A percentile compares a stretch with the other conserved stretches of the same genome.
Conservation (phyloP, 2,329 filamentous ascomycete species). For the Parastagonospora nodorum region DNA sequence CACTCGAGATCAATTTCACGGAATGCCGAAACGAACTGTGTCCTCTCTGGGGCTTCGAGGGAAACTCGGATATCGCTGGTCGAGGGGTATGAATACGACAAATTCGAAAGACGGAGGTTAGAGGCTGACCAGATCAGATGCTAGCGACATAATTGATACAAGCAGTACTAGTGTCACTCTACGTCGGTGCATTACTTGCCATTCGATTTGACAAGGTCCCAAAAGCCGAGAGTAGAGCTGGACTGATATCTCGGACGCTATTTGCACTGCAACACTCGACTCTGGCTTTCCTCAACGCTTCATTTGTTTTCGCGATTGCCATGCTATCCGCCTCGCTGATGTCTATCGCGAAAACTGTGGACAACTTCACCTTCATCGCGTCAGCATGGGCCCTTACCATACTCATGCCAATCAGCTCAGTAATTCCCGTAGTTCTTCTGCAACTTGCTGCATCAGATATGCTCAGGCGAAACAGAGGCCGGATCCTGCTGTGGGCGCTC, state of each 20-base stretch:
- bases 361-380: not conserved
- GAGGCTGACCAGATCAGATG: not conserved
- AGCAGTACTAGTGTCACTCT: not conserved
- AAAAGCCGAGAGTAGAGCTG: not conserved
- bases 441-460: not conserved
- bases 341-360: not conserved
- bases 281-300: not conserved
- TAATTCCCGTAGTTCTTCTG: not conserved
- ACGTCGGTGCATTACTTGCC: not conserved
- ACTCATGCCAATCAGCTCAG: not conserved
- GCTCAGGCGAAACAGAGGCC: not conserved
- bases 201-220: not conserved
- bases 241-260: not conserved
- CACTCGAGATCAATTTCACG: too few relatives aligned
- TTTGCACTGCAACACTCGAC: constrained; percentile 2
- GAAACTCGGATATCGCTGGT: constrained; percentile 1
- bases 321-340: constrained; percentile 5
- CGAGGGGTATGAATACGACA: not conserved
- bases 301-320: constrained; percentile 2
- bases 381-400: not conserved
- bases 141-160: not conserved
- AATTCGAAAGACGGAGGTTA: not conserved
- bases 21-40: too few relatives aligned
- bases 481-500: not conserved
- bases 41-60: not conserved